Evolutionary conservation across 805 yeast genomes (phyloP).

Genomic region (Grigorovia jiainica): DNA sequence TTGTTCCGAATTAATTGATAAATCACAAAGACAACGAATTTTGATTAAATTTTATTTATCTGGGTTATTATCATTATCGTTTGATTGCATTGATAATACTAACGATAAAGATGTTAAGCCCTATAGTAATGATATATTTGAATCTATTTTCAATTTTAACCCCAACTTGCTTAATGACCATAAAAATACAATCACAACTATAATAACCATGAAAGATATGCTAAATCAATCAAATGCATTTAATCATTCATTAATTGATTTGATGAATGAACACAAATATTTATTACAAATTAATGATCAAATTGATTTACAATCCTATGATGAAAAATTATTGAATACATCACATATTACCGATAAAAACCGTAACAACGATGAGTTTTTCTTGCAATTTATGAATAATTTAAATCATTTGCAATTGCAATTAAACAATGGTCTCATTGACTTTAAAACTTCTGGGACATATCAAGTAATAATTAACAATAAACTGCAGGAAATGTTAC

Average conservation of each 20-base stretch:
- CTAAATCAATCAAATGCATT: not conserved
- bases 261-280: not conserved
- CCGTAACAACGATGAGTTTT: not conserved
- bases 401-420: not conserved
- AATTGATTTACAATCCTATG: too few species aligned
- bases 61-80: conserved; percentile 30
- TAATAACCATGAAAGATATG: not conserved
- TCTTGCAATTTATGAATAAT: not conserved
- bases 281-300: not conserved
- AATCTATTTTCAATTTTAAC: not conserved
- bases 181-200: not conserved
- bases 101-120: not conserved
- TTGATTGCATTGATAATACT: not conserved
- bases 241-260: not conserved
- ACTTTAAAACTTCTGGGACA: not conserved
- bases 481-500: not conserved
- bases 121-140: not conserved
- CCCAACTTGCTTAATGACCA: too few species aligned
- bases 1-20: conserved; percentile 20
- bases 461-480: not conserved
- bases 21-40: conserved; percentile 29
- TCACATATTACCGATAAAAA: too few species aligned
- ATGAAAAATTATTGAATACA: too few species aligned
- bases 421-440: not conserved
- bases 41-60: conserved; percentile 37